Conservation (phyloP, 2,329 filamentous ascomycete species). For the Tolypocladium cylindrosporum region DNA sequence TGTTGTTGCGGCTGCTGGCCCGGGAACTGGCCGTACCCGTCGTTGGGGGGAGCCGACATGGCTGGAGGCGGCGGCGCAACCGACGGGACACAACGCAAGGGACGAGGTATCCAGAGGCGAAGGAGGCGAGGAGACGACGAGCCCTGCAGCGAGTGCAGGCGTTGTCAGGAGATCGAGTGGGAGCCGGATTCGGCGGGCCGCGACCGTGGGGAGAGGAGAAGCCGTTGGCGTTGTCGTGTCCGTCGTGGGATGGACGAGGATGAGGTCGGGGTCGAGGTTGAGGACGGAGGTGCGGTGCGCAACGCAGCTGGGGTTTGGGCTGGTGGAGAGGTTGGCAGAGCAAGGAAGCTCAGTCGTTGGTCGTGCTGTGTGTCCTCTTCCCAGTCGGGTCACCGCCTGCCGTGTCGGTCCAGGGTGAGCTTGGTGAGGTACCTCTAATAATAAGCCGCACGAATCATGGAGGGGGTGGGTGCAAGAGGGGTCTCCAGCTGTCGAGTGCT, state of each 20-base stretch:
- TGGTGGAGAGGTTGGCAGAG: slow-evolving; percentile 3
- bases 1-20: slow-evolving; percentile 32
- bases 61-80: slow-evolving; percentile 16
- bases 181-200: slow-evolving; percentile 4
- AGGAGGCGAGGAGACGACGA: background rate
- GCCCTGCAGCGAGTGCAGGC: slow-evolving; percentile 5
- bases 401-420: background rate
- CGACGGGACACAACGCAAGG: background rate
- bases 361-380: slow-evolving; percentile 5
- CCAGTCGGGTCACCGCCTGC: slow-evolving; percentile 1
- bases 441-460: background rate
- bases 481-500: background rate
- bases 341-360: background rate
- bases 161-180: slow-evolving; percentile 1
- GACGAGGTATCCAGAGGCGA: background rate
- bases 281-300: slow-evolving; percentile 1
- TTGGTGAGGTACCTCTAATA: background rate
- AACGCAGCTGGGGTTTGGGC: slow-evolving; percentile 1
- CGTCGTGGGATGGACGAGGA: background rate
- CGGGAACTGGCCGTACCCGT: slow-evolving; percentile 43
- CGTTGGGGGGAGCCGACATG: slow-evolving; percentile 49
- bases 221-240: slow-evolving; percentile 1
- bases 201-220: background rate
- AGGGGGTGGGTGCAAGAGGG: background rate
- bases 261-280: background rate